These are phyloP conservation scores for Zymoseptoria crescenta DNA, from an alignment of 2,329 filamentous ascomycete species.

Conservation along the genomic window DNA sequence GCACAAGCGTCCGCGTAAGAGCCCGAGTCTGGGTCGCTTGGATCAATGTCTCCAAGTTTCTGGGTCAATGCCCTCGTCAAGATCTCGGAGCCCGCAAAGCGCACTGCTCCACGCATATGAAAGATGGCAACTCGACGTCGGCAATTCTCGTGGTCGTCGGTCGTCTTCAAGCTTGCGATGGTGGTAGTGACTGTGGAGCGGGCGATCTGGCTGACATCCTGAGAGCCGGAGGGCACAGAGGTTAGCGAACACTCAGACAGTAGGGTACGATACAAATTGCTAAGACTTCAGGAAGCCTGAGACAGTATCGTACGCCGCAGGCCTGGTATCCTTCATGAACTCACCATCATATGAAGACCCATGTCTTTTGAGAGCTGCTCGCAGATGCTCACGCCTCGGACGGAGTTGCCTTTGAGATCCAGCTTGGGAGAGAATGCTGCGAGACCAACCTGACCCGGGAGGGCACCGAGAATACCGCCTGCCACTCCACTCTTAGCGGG, in stretches of 20 bases:
- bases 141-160: conserved; percentile 7
- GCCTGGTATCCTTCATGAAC: not conserved
- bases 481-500: conserved; percentile 33
- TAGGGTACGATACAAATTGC: not conserved
- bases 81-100: conserved; percentile 17
- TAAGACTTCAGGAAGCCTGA: not conserved
- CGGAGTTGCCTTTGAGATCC: conserved; percentile 17
- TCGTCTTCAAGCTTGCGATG: conserved; percentile 10
- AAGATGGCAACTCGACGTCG: conserved; percentile 13
- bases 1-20: conserved; percentile 17
- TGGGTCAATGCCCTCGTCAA: conserved; percentile 16
- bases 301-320: too few species aligned
- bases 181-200: conserved; percentile 16
- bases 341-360: conserved; percentile 6
- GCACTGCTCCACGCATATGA: conserved; percentile 18
- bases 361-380: conserved; percentile 18
- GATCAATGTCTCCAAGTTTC: conserved; percentile 12
- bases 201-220: conserved; percentile 20
- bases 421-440: conserved; percentile 19
- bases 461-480: conserved; percentile 16
- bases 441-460: conserved; percentile 19
- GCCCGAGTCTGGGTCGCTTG: conserved; percentile 14
- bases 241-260: not conserved
- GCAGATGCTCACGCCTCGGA: conserved; percentile 18
- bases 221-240: not conserved